phyloP scores from a whole-genome alignment of 1,284 basidiomycete genomes.

The Erythrobasidium hasegawianum region DNA sequence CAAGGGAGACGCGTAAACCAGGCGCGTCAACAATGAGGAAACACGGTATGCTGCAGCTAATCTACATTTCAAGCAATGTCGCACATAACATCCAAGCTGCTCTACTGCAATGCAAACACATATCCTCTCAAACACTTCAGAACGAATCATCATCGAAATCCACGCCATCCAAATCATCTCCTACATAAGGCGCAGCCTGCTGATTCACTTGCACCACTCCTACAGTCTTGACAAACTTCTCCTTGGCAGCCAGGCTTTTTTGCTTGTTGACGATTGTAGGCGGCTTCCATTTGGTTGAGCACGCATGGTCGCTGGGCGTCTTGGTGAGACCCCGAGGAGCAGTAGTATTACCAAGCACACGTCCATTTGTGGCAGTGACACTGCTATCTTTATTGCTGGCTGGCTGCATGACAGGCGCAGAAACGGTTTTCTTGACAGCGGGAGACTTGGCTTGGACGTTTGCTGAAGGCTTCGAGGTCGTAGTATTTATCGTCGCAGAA shows the following conservation, averaged over 20 bases:
- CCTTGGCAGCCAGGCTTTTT: constrained; percentile 16
- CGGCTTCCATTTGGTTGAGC: constrained; percentile 4
- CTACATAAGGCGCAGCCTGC: constrained; percentile 12
- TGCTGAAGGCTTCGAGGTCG: too few relatives aligned
- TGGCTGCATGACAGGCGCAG: too few relatives aligned
- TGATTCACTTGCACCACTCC: constrained; percentile 1
- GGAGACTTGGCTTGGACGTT: too few relatives aligned
- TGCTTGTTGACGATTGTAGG: constrained; percentile 17
- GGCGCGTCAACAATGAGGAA: constrained; percentile 1
- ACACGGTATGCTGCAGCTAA: not conserved
- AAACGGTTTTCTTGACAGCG: too few relatives aligned
- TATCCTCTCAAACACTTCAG: not conserved
- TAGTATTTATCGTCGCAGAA: too few relatives aligned
- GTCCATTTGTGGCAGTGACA: too few relatives aligned
- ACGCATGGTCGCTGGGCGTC: not conserved
- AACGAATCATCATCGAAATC: constrained; percentile 31
- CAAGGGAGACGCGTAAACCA: too few relatives aligned
- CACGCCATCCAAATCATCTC: constrained; percentile 26
- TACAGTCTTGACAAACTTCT: constrained; percentile 9
- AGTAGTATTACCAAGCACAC: too few relatives aligned
- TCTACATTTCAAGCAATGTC: not conserved
- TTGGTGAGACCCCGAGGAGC: too few relatives aligned
- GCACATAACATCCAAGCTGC: too few relatives aligned
- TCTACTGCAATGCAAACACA: not conserved
- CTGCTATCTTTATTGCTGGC: too few relatives aligned